phyloP scores from a whole-genome alignment of 805 yeast genomes.

The Yarrowia hollandica region DNA sequence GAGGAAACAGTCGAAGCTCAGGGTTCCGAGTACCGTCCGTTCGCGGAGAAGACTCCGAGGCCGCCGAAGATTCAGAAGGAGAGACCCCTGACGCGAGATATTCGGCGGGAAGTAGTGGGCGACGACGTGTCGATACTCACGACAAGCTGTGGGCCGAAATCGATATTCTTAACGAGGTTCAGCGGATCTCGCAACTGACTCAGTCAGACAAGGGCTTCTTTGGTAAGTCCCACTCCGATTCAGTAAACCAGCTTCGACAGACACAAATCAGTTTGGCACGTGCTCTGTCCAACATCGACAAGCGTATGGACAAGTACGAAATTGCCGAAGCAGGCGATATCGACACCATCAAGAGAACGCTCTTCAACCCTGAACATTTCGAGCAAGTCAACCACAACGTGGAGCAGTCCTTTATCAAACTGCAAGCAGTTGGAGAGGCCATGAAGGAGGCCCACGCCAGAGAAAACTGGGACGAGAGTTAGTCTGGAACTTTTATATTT shows the following conservation, averaged over 20 bases:
- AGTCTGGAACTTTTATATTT: neutral
- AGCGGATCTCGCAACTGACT: conserved; percentile 51
- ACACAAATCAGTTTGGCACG: conserved; percentile 55
- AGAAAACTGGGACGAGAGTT: conserved; percentile 24
- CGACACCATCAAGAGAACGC: conserved; percentile 41
- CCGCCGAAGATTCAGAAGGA: conserved; percentile 6
- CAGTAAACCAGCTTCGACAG: conserved; percentile 53
- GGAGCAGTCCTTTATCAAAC: conserved; percentile 49
- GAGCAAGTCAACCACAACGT: conserved; percentile 53
- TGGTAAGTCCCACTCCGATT: conserved; percentile 49
- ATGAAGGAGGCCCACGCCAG: conserved; percentile 41
- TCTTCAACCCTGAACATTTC: conserved; percentile 54
- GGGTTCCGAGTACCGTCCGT: conserved; percentile 15
- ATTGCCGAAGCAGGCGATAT: conserved; percentile 42
- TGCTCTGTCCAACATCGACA: conserved; percentile 43
- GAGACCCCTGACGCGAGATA: conserved; percentile 6
- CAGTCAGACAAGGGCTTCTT: conserved; percentile 42
- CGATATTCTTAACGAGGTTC: conserved; percentile 80
- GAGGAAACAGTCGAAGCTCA: conserved; percentile 19
- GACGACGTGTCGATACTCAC: conserved; percentile 53
- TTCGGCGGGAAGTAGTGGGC: conserved; percentile 7
- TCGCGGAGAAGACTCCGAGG: conserved; percentile 18
- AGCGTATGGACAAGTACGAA: conserved; percentile 37
- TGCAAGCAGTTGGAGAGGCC: conserved; percentile 53
- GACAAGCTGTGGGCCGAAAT: conserved; percentile 86